Evolutionary conservation across 2,329 filamentous ascomycete species (phyloP).

Genomic region (Periconia sp.): DNA sequence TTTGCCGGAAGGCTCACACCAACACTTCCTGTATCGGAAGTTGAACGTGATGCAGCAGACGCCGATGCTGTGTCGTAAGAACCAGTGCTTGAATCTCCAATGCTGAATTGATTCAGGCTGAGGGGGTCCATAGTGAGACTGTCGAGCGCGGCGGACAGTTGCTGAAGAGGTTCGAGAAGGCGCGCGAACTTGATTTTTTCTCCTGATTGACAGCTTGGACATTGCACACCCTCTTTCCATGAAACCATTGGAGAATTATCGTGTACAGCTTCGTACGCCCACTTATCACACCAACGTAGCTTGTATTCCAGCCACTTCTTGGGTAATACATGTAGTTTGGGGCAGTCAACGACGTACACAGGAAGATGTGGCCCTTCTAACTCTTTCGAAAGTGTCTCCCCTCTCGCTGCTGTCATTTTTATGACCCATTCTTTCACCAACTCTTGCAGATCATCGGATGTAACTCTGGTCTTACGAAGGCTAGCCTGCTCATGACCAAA

Average conservation of each 20-base stretch:
- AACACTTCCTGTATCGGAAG: constrained; percentile 17
- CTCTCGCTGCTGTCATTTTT: constrained; percentile 16
- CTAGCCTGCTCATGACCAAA: constrained; percentile 14
- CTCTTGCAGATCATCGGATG: constrained; percentile 14
- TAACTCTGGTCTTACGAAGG: constrained; percentile 8
- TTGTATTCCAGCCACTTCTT: constrained; percentile 33
- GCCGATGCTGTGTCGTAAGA: constrained; percentile 20
- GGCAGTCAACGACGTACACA: constrained; percentile 39
- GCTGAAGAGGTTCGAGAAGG: constrained; percentile 37
- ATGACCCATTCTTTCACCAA: constrained; percentile 35
- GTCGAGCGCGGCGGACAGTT: constrained; percentile 22
- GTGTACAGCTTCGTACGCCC: constrained; percentile 32
- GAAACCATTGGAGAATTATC: constrained; percentile 23
- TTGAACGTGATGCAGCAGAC: constrained; percentile 13
- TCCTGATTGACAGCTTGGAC: constrained; percentile 34
- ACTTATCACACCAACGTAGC: constrained; percentile 31
- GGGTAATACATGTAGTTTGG: constrained; percentile 36
- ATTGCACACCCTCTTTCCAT: constrained; percentile 20
- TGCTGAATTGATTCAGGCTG: constrained; percentile 22
- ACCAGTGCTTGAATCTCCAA: constrained; percentile 18
- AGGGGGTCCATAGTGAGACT: constrained; percentile 21
- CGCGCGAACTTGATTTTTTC: constrained; percentile 38
- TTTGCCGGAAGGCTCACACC: constrained; percentile 17
- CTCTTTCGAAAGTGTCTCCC: constrained; percentile 15
- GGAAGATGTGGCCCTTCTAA: constrained; percentile 16